Conservation (phyloP, 2,329 filamentous ascomycete species). For the Sporothrix pallida region DNA sequence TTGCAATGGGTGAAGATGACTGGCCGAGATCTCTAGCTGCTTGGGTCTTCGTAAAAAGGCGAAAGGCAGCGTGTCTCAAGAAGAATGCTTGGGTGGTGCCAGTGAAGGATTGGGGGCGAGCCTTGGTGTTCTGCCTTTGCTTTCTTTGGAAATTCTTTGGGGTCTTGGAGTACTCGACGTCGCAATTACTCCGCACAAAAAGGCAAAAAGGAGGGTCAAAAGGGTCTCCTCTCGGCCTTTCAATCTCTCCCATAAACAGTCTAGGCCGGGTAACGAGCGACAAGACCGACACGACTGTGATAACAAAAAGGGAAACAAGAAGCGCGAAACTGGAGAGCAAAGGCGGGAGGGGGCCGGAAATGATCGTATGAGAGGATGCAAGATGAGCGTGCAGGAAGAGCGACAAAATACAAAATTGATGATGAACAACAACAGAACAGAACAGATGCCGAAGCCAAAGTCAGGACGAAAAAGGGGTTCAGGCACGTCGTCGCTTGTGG, state of each 20-base stretch:
- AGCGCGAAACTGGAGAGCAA: slow-evolving; percentile 9
- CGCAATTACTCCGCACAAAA: neutral
- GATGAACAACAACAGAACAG: too few species aligned
- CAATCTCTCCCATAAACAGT: too few species aligned
- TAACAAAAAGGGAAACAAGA: slow-evolving; percentile 22
- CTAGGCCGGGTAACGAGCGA: neutral
- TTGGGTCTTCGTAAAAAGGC: neutral
- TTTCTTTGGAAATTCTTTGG: neutral
- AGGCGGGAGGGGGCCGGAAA: neutral
- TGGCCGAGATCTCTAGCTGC: slow-evolving; percentile 13
- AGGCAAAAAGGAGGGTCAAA: too few species aligned
- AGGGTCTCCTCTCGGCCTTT: too few species aligned
- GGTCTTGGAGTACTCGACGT: neutral
- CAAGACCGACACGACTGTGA: neutral
- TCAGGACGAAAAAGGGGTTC: neutral
- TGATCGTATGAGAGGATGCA: neutral
- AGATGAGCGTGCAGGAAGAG: neutral
- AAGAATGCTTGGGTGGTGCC: neutral
- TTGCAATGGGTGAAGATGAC: slow-evolving; percentile 13
- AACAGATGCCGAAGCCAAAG: too few species aligned
- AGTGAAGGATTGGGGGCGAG: slow-evolving; percentile 11
- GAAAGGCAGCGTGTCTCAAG: neutral
- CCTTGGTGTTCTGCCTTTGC: neutral
- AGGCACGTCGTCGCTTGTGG: too few species aligned
- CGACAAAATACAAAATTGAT: too few species aligned